Base-by-base conservation (phyloP, 2,329 filamentous ascomycete genomes). In the Talaromyces sp. region DNA sequence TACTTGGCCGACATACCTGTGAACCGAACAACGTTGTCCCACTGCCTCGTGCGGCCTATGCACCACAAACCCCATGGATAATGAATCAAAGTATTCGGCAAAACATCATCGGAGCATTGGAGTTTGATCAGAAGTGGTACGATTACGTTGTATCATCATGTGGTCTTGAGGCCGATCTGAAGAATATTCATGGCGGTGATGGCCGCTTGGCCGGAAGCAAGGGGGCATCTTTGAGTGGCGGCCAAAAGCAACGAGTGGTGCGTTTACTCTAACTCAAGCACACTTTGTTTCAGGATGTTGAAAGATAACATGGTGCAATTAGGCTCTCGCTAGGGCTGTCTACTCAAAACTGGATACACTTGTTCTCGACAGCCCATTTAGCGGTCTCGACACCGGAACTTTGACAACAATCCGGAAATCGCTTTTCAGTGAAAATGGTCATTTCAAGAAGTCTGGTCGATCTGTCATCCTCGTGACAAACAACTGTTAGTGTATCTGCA, bases 151-250 rank as follows among this genome's bases (percentile, higher is more conserved):
- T 62, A 10, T 36, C 27, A 19, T 57, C 60, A 32, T 69, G 66
- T 56, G 58, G 54, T n/a, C 54, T 69, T 3, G 61, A 63, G 32
- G 14, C 46, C 1, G 70, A 73, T 56, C 40, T 73, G 4, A 52
- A 56, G 37, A 56, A 60, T n/a, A 58, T 72, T 44, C 49, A 66
- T 3, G 43, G 54, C 0, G 62, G 65, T 0, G 67, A 67, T 33
- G 57, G 71, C 22, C 77, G 75, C 9, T 52, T 68, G 24, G 70
- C 76, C 24, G 76, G 76, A 4, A 77, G 72, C 46, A 73, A 73
- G 57, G 76, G 77, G 22, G 66, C 72, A 43, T 68, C 70, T 41
- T 62, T 79, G 19, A 78, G 76, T 55, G 77, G 77, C 48, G 77
- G 77, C 7, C 77, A 79, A 50, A 76, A 68, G 55, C 74, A 77